Evolutionary conservation across 345 rosid species (phyloP).

Genomic region (Murraya koenigii): DNA sequence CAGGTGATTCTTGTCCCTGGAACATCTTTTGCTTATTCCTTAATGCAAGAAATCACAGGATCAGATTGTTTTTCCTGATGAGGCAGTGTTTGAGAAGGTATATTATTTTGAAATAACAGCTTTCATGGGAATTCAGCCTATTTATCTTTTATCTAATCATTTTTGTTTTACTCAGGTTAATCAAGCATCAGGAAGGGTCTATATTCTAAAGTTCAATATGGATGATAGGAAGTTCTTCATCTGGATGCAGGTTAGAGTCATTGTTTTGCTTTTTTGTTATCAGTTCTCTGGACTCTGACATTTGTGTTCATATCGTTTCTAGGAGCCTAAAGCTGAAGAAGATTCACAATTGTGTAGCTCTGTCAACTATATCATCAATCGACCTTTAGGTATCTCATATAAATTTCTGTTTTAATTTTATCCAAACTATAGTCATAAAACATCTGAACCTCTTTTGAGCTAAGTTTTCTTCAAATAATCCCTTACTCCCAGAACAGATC

Average conservation of each 20-base stretch:
- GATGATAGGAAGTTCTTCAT: slow-evolving; percentile 88
- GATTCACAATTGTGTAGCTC: slow-evolving; percentile 65
- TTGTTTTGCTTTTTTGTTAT: slow-evolving; percentile 7
- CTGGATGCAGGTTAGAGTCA: slow-evolving; percentile 79
- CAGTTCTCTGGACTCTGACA: background rate
- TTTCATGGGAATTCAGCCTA: background rate
- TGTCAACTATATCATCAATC: slow-evolving; percentile 67
- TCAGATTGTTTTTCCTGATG: slow-evolving; percentile 90
- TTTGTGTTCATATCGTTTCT: slow-evolving; percentile 6
- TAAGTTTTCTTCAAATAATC: background rate
- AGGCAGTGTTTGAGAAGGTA: slow-evolving; percentile 97
- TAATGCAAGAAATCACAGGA: slow-evolving; percentile 59
- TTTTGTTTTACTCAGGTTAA: slow-evolving; percentile 52
- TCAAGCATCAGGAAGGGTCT: slow-evolving; percentile 88
- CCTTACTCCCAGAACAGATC: background rate
- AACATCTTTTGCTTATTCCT: slow-evolving; percentile 32
- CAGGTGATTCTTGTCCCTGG: background rate
- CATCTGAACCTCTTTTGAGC: background rate
- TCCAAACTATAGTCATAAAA: background rate
- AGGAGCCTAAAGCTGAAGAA: slow-evolving; percentile 83
- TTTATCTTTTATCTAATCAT: background rate
- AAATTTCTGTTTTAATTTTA: slow-evolving; percentile 6
- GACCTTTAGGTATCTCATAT: slow-evolving; percentile 62
- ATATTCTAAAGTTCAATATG: slow-evolving; percentile 78
- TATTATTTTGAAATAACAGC: background rate